These are phyloP conservation scores for Fusarium sp. DNA, from an alignment of 2,329 filamentous ascomycete genomes.

Conservation along the genomic window DNA sequence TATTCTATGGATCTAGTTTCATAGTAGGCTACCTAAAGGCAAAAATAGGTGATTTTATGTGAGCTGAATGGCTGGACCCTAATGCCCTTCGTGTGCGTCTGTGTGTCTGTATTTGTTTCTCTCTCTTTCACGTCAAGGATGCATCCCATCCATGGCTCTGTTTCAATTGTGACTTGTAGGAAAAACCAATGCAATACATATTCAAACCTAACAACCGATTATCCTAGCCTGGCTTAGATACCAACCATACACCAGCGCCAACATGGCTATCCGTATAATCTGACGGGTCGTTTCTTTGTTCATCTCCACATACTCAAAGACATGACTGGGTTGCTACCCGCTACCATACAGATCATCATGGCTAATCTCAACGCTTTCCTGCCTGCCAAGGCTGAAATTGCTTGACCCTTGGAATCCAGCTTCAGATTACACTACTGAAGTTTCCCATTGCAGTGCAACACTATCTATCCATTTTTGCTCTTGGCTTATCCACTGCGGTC, in stretches of 20 bases:
- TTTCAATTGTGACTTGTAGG: background rate
- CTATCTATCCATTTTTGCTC: background rate
- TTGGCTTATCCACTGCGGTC: conserved; percentile 3
- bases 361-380: background rate
- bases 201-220: background rate
- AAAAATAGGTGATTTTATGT: too few relatives aligned
- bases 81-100: background rate
- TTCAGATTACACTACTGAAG: background rate
- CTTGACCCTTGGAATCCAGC: background rate
- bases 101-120: background rate
- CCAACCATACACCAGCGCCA: background rate
- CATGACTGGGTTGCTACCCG: background rate
- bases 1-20: too few relatives aligned
- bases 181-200: background rate
- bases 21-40: too few relatives aligned
- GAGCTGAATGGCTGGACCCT: too few relatives aligned
- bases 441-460: background rate
- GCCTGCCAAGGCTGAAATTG: background rate
- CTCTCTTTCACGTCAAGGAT: background rate
- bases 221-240: background rate
- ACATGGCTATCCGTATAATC: background rate
- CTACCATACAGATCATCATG: background rate
- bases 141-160: background rate
- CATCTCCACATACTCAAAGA: background rate
- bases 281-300: background rate